Percentiles rank a stretch among this genome's conserved stretches.
phyloP scores from a whole-genome alignment of 768 basidiomycete genomes.

The Termitomyces sp. region DNA sequence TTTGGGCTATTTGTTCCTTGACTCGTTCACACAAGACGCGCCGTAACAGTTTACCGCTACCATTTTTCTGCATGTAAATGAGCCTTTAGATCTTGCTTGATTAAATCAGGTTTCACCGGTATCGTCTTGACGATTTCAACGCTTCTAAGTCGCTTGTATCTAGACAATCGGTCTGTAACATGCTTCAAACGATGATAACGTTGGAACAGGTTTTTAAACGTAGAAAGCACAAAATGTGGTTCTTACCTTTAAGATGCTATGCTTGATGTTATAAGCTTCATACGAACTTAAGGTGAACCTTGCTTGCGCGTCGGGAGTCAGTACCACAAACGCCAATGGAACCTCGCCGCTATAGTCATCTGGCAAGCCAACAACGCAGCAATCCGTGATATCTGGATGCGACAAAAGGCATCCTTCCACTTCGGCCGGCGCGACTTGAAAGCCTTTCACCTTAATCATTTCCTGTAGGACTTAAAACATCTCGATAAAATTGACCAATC shows the following conservation, averaged over 20 bases:
- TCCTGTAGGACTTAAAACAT: conserved; percentile 33
- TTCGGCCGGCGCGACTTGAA: conserved; percentile 52
- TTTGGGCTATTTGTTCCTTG: conserved; percentile 5
- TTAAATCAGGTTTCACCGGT: conserved; percentile 18
- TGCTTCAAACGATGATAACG: conserved; percentile 25
- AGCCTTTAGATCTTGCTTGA: not conserved
- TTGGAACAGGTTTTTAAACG: conserved; percentile 1
- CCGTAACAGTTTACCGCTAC: conserved; percentile 51
- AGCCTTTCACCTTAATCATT: conserved; percentile 62
- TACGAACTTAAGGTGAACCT: conserved; percentile 21
- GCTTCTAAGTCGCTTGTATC: conserved; percentile 48
- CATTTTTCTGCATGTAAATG: conserved; percentile 35
- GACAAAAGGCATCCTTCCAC: conserved; percentile 45
- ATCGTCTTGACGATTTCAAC: conserved; percentile 30
- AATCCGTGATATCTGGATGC: conserved; percentile 53
- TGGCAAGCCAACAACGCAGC: conserved; percentile 55
- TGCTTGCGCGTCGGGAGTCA: conserved; percentile 33
- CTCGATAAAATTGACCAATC: not conserved
- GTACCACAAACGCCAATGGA: conserved; percentile 58
- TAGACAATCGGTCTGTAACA: conserved; percentile 40
- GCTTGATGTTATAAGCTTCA: conserved; percentile 27
- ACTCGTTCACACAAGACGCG: conserved; percentile 31
- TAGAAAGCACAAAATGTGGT: not conserved
- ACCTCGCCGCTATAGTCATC: conserved; percentile 62
- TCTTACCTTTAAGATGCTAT: conserved; percentile 38